Conservation (phyloP, 1,284 basidiomycete species). For the Cutaneotrichosporon cavernicola region DNA sequence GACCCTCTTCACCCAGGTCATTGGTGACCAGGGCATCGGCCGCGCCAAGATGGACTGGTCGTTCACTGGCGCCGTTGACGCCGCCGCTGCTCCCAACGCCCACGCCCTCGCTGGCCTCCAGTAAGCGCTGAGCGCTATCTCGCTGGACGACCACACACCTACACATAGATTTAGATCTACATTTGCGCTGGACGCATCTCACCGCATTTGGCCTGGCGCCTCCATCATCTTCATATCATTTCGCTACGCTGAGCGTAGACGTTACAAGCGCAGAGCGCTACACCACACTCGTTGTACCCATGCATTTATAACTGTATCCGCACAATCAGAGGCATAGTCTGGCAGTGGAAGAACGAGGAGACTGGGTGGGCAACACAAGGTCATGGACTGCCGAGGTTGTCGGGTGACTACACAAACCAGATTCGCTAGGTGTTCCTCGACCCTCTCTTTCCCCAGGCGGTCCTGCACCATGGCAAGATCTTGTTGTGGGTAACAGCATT, state of each 20-base stretch:
- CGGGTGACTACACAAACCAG: no score
- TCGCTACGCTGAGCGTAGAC: background rate
- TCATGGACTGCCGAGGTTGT: no score
- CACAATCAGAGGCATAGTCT: no score
- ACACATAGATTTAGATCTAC: no score
- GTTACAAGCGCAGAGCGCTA: background rate
- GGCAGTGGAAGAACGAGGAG: no score
- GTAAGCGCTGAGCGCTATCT: background rate
- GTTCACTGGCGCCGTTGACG: background rate
- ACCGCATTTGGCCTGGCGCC: background rate
- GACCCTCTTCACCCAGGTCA: conserved; percentile 51
- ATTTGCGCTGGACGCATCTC: background rate
- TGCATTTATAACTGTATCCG: background rate
- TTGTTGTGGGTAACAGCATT: no score
- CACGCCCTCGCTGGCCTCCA: conserved; percentile 3
- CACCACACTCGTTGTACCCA: background rate
- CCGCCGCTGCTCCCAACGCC: background rate
- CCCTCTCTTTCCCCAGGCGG: no score
- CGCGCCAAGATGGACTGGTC: conserved; percentile 2
- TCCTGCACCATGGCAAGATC: no score
- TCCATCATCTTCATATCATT: background rate
- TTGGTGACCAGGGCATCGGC: conserved; percentile 42
- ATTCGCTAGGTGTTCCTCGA: no score
- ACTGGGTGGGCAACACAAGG: no score
- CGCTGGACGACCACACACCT: background rate